Base-by-base conservation (phyloP, 345 rosid species). In the Microthlaspi erraticum region DNA sequence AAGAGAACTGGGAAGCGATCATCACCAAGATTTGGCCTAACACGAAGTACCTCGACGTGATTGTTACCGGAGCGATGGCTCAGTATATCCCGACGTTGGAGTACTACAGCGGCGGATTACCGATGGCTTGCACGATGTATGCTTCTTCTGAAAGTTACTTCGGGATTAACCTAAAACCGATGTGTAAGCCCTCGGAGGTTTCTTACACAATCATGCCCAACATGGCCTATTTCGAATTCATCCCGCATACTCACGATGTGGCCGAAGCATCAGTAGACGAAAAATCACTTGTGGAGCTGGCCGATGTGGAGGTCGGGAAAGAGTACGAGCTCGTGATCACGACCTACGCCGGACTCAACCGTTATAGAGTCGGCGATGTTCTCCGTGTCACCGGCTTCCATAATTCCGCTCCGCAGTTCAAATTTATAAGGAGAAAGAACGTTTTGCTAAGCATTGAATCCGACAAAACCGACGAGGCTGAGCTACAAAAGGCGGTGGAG, bases 41-140 rank as follows among this genome's bases (percentile, higher is more conserved):
- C 68, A 86, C 97, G 0, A 91, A 79, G 75, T 93, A 93, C 38
- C 84, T 93, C 0, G 98, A 93, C 3, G 98, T 91, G 64, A 89
- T 93, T 20, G 96, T 93, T 19, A 93, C 98, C 0, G 98, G 98
- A 12, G 87, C 97, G 6, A 93, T 93, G 98, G 92, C 98, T 42
- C 98, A 91, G 65, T 93, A 93, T 67, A 91, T 93, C 68, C 97
- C 98, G 0, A 91, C 91, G 0, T 84, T 93, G 13, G 97, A 93
- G 61, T 87, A 84, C 54, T 93, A 91, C 10, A 85, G 96, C 33
- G 82, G 83, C 8, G 96, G 96, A 2, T 62, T 93, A 75, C 97
- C 97, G 0, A 60, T 83, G 87, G 86, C 92, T 54, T 86, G 94
- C 74, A 93, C 96, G 7, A 93, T 93, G 97, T 93, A 91, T 44